phyloP scores from a whole-genome alignment of 768 basidiomycete species.

The Sarcodon sp. region DNA sequence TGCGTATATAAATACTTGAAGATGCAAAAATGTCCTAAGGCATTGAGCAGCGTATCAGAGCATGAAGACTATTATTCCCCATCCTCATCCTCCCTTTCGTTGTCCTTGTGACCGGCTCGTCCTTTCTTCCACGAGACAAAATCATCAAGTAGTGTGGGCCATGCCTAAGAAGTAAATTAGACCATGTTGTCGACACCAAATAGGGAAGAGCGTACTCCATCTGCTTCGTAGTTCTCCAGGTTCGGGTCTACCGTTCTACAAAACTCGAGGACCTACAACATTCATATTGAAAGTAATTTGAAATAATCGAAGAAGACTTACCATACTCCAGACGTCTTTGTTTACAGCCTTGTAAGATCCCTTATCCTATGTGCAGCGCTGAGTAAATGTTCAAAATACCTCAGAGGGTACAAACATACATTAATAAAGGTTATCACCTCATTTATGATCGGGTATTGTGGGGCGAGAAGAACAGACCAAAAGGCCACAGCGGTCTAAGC shows the following conservation, averaged over 20 bases:
- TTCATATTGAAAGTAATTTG: neutral
- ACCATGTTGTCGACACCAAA: constrained; percentile 4
- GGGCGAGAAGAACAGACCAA: constrained; percentile 64
- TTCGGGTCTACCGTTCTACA: constrained; percentile 45
- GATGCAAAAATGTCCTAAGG: too few relatives aligned
- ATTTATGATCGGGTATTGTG: constrained; percentile 51
- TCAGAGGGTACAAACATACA: constrained; percentile 23
- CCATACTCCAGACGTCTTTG: constrained; percentile 84
- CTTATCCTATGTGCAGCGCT: constrained; percentile 19
- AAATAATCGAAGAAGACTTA: constrained; percentile 16
- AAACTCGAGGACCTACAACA: constrained; percentile 60
- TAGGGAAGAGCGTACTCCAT: constrained; percentile 38
- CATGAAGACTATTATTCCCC: too few relatives aligned
- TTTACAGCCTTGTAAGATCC: constrained; percentile 66
- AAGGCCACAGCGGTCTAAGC: constrained; percentile 54
- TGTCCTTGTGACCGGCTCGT: neutral
- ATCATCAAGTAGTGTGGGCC: constrained; percentile 75
- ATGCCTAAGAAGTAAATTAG: constrained; percentile 33
- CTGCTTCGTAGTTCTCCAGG: constrained; percentile 58
- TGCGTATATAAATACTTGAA: too few relatives aligned
- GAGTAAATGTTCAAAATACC: neutral
- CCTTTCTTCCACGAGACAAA: constrained; percentile 57
- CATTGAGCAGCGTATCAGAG: too few relatives aligned
- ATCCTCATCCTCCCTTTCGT: too few relatives aligned
- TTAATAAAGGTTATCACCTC: constrained; percentile 55